Percentiles rank a stretch among this genome's conserved stretches.
phyloP scores from a whole-genome alignment of 116 monocot species.

The Phalaenopsis hybrid region DNA sequence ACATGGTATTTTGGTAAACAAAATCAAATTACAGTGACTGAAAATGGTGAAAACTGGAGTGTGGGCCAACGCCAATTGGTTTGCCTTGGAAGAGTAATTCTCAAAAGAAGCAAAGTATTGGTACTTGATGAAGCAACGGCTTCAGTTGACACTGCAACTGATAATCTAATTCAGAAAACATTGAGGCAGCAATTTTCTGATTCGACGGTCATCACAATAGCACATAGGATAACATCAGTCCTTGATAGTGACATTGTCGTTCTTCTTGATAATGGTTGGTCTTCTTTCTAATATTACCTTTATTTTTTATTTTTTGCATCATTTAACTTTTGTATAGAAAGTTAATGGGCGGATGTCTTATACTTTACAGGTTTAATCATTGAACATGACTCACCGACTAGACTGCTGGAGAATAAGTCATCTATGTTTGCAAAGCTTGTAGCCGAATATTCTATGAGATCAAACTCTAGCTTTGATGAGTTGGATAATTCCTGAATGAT shows the following conservation, averaged over 20 bases:
- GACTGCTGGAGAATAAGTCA: slow-evolving; percentile 44
- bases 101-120: slow-evolving; percentile 78
- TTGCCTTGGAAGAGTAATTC: slow-evolving; percentile 72
- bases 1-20: slow-evolving; percentile 1
- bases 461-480: slow-evolving; percentile 20
- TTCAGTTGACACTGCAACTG: slow-evolving; percentile 92
- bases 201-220: slow-evolving; percentile 91
- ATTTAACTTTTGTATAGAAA: background rate
- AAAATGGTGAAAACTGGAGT: slow-evolving; percentile 98
- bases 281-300: background rate
- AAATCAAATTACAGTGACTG: slow-evolving; percentile 53
- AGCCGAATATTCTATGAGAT: slow-evolving; percentile 53
- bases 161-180: slow-evolving; percentile 88
- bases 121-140: slow-evolving; percentile 99
- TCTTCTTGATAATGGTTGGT: slow-evolving; percentile 67
- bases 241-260: slow-evolving; percentile 94
- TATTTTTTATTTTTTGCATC: no score
- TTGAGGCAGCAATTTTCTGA: slow-evolving; percentile 70
- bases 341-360: background rate
- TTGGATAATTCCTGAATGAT: background rate
- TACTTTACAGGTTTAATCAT: slow-evolving; percentile 32
- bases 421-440: slow-evolving; percentile 77
- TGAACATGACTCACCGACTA: slow-evolving; percentile 44
- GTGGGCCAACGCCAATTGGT: slow-evolving; percentile 95
- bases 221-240: slow-evolving; percentile 91